Conservation (phyloP, 768 basidiomycete genomes). For the Boletales sp. region DNA sequence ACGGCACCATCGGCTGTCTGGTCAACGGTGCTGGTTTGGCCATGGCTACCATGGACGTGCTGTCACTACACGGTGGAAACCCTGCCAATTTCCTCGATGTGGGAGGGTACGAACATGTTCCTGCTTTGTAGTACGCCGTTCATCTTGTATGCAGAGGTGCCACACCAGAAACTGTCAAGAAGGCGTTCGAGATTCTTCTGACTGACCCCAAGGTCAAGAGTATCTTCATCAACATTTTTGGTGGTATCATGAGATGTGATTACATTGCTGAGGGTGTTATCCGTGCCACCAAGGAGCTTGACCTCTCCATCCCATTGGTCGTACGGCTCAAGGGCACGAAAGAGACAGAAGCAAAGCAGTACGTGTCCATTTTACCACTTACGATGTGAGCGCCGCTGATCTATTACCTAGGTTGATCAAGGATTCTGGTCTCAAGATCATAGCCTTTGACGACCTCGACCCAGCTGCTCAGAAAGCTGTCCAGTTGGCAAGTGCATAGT, state of each 20-base stretch:
- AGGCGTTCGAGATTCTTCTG: slow-evolving; percentile 94
- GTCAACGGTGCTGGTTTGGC: slow-evolving; percentile 98
- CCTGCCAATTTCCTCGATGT: slow-evolving; percentile 99
- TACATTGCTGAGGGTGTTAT: slow-evolving; percentile 99
- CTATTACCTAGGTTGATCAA: slow-evolving; percentile 75
- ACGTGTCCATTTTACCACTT: slow-evolving; percentile 29
- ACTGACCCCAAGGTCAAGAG: slow-evolving; percentile 91
- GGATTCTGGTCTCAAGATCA: slow-evolving; percentile 89
- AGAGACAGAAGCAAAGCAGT: slow-evolving; percentile 94
- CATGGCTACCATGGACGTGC: slow-evolving; percentile 99
- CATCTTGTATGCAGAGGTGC: slow-evolving; percentile 63
- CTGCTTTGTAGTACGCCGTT: neutral
- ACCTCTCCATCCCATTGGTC: slow-evolving; percentile 80
- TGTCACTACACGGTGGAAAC: slow-evolving; percentile 91
- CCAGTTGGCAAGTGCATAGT: slow-evolving; percentile 53
- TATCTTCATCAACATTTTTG: slow-evolving; percentile 98
- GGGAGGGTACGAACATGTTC: slow-evolving; percentile 62
- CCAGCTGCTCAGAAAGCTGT: slow-evolving; percentile 85
- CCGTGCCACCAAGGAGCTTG: slow-evolving; percentile 91
- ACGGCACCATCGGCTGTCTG: slow-evolving; percentile 94
- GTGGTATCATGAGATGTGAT: slow-evolving; percentile 99
- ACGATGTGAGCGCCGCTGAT: neutral
- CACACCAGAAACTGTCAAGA: slow-evolving; percentile 99
- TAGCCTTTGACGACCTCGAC: slow-evolving; percentile 89
- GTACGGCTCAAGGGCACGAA: slow-evolving; percentile 97